phyloP scores from a whole-genome alignment of 2,329 filamentous ascomycete genomes.

The Fusarium virguliforme region DNA sequence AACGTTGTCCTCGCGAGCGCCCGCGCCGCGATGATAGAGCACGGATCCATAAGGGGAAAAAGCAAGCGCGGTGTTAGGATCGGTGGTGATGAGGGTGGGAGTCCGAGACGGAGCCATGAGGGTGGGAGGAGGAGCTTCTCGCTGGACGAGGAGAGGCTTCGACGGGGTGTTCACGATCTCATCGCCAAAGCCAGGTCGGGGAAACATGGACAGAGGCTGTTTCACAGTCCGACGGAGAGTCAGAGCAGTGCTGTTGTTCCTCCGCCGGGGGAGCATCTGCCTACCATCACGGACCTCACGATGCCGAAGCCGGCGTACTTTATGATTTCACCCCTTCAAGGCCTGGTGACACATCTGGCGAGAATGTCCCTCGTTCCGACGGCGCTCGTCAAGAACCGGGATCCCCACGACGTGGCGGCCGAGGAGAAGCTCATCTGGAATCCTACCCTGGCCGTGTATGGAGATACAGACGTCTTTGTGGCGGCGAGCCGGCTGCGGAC shows the following conservation, averaged over 20 bases:
- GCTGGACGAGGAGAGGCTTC: constrained; percentile 64
- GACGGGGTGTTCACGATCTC: constrained; percentile 65
- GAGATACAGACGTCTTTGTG: constrained; percentile 82
- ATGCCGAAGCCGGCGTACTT: constrained; percentile 69
- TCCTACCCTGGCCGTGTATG: constrained; percentile 80
- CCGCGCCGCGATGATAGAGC: constrained; percentile 54
- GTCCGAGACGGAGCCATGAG: constrained; percentile 60
- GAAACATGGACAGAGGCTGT: constrained; percentile 37
- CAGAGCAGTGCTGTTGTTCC: constrained; percentile 30
- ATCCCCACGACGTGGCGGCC: constrained; percentile 52
- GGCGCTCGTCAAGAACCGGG: constrained; percentile 44
- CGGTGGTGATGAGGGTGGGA: constrained; percentile 66
- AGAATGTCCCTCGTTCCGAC: constrained; percentile 71
- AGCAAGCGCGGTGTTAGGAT: constrained; percentile 62
- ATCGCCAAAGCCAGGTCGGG: constrained; percentile 59
- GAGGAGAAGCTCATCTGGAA: constrained; percentile 72
- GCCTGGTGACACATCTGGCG: constrained; percentile 72
- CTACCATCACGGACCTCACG: constrained; percentile 55
- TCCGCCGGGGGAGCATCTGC: constrained; percentile 48
- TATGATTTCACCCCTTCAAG: constrained; percentile 78
- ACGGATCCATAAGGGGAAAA: constrained; percentile 46
- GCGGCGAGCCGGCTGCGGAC: constrained; percentile 73
- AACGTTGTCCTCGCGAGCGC: constrained; percentile 63
- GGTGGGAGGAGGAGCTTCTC: constrained; percentile 57
- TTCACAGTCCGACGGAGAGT: constrained; percentile 26